These are phyloP conservation scores for Teratosphaeria epicoccoides DNA, from an alignment of 2,329 filamentous ascomycete species.

Conservation along the genomic window DNA sequence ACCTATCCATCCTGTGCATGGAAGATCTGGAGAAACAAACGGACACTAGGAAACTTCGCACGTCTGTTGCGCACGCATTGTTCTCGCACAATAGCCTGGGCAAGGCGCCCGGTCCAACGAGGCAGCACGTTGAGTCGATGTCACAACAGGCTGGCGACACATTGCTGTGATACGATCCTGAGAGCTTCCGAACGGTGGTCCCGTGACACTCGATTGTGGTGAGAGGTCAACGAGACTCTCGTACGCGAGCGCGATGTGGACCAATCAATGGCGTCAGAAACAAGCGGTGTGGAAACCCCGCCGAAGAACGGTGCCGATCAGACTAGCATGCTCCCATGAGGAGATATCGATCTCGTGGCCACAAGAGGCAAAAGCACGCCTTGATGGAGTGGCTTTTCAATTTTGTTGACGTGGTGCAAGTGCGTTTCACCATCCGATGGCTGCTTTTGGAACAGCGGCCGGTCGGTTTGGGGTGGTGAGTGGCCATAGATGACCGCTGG, in stretches of 20 bases:
- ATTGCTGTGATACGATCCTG: not conserved
- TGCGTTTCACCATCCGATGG: constrained; percentile 3
- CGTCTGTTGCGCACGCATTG: not conserved
- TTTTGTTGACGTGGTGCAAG: constrained; percentile 3
- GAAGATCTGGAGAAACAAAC: constrained; percentile 4
- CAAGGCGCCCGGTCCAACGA: not conserved
- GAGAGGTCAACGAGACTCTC: constrained; percentile 4
- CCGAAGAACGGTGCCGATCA: not conserved
- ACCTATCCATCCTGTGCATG: constrained; percentile 7
- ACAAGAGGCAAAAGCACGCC: not conserved
- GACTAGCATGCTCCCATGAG: not conserved
- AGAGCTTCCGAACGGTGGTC: not conserved
- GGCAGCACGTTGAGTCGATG: not conserved
- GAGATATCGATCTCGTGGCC: not conserved
- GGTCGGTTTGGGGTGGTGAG: constrained; percentile 1
- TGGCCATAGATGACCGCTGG: not conserved
- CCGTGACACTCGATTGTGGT: not conserved
- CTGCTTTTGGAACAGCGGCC: constrained; percentile 1
- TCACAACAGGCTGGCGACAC: not conserved
- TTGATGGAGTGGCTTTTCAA: not conserved
- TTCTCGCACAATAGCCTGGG: not conserved
- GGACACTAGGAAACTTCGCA: not conserved
- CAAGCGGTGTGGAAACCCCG: not conserved
- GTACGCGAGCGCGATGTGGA: not conserved
- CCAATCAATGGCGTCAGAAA: not conserved